Percentiles rank a stretch among this genome's conserved stretches.
Conservation (phyloP, 768 basidiomycete genomes). For the Pholiota conissans region DNA sequence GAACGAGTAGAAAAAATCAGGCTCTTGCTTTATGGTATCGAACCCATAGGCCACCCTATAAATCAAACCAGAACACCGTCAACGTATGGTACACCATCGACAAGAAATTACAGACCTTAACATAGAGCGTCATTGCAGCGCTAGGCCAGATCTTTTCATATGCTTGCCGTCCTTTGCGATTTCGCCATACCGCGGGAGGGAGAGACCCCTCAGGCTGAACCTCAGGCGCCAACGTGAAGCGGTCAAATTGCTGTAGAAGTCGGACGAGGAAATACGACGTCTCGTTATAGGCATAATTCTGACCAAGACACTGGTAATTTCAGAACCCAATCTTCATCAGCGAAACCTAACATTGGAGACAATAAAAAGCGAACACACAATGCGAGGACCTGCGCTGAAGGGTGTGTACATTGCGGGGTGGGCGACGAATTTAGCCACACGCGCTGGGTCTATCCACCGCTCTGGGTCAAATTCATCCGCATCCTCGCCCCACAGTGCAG, state of each 20-base stretch:
- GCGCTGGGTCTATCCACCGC: conserved; percentile 66
- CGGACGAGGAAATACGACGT: conserved; percentile 72
- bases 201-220: conserved; percentile 61
- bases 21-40: conserved; percentile 32
- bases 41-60: conserved; percentile 62
- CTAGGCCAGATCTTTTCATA: conserved; percentile 63
- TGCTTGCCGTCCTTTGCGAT: conserved; percentile 46
- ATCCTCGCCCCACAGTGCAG: conserved; percentile 70
- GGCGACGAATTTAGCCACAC: conserved; percentile 47
- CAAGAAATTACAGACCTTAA: conserved; percentile 47
- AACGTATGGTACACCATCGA: neutral
- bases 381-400: conserved; percentile 71
- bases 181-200: conserved; percentile 60
- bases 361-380: conserved; percentile 32
- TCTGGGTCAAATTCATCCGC: conserved; percentile 80
- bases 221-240: conserved; percentile 59
- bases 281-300: conserved; percentile 78
- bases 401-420: conserved; percentile 74
- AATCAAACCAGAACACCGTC: neutral
- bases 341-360: neutral
- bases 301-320: conserved; percentile 57
- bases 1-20: too few species aligned
- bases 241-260: conserved; percentile 63
- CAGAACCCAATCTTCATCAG: neutral
- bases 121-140: conserved; percentile 62